These are phyloP conservation scores for Nigrograna mackinnonii DNA, from an alignment of 2,329 filamentous ascomycete species.

Conservation along the genomic window DNA sequence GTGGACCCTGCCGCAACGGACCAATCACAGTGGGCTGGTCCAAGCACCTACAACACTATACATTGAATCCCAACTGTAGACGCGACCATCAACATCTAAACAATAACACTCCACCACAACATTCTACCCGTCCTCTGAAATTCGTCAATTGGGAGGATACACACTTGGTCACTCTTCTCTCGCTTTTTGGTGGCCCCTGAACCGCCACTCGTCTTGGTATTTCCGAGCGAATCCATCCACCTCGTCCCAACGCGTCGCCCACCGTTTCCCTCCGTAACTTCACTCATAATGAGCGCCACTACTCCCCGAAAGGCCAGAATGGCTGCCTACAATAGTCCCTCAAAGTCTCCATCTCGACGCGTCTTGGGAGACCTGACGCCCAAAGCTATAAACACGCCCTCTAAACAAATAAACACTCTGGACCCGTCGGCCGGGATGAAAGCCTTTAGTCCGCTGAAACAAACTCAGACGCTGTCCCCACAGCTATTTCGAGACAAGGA, in stretches of 20 bases:
- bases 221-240: too few relatives aligned
- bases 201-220: too few relatives aligned
- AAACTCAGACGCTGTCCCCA: constrained; percentile 27
- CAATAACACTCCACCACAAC: constrained; percentile 17
- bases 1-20: too few relatives aligned
- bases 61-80: constrained; percentile 19
- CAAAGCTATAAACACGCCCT: constrained; percentile 36
- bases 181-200: too few relatives aligned
- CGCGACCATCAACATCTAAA: constrained; percentile 21
- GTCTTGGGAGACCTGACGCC: constrained; percentile 38
- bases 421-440: constrained; percentile 24
- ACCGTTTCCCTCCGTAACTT: constrained; percentile 5
- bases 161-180: too few relatives aligned
- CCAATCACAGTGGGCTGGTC: constrained; percentile 5
- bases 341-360: constrained; percentile 35
- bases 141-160: too few relatives aligned
- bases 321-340: constrained; percentile 26
- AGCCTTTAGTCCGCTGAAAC: constrained; percentile 39
- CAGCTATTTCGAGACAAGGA: constrained; percentile 28
- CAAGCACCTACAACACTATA: constrained; percentile 10
- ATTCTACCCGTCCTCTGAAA: too few relatives aligned
- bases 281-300: constrained; percentile 21
- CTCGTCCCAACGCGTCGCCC: constrained; percentile 25
- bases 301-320: constrained; percentile 26
- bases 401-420: constrained; percentile 21